Base-by-base conservation (phyloP, 2,329 filamentous ascomycete species). In the Ceratocystis ficicola region DNA sequence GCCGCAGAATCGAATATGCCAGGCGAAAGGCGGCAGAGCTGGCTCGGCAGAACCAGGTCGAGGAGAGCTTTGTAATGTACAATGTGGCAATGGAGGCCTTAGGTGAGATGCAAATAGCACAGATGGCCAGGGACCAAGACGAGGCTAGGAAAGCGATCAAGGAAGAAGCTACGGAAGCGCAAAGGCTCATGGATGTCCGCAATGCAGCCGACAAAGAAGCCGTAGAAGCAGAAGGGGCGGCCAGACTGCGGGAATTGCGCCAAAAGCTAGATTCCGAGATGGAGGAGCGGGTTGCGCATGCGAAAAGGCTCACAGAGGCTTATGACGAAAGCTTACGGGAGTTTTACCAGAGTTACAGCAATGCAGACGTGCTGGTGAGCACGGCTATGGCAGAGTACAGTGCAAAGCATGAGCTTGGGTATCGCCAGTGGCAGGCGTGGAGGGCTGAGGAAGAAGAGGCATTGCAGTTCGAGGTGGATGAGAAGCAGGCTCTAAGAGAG, bases 231-330 rank as follows among this genome's bases (percentile, higher is more conserved):
- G 68, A 69, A 2, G 71, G 73, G 0, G 69, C 71, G 5, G 70
- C 66, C 0, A 75, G 73, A 60, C 66, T 80, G 5, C 66, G 69
- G 1, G 71, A 73, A 1, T 72, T 73, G 25, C 75, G 80, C 68
- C 65, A 69, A 0, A 66, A 68, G 1, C 74, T 80, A 64, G 68
- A 74, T 4, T 68, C 69, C 5, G 80, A 83, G 44, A 79, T 78
- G 68, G 71, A 71, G 5, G 68, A 71, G 3, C 77, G 80, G 0
- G 72, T 76, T 0, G 70, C 70, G 0, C 73, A 76, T 55, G 81
- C 83, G 70, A 71, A 71, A 8, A 71, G 70, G 5, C 72, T 80
- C 5, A 79, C 83, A 68, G 73, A 75, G 3, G 71, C 75, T 41
- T 83, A 83, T 69, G 70, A 74, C 0, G 68, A 69, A 15, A 71